Base-by-base conservation (phyloP, 139 green algal species). In the Asterochloris sp. region DNA sequence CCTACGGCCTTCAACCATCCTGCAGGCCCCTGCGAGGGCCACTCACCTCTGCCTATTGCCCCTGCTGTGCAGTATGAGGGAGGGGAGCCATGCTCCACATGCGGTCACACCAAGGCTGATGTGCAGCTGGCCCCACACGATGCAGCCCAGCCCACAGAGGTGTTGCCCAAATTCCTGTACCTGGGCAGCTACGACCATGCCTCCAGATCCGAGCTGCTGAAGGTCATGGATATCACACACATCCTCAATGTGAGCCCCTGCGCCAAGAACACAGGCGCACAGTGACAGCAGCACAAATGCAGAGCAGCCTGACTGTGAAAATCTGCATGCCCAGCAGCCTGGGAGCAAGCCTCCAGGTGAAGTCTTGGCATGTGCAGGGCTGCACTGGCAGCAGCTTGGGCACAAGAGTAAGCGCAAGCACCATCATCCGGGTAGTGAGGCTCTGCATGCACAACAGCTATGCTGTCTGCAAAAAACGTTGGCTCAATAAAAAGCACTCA, bases 141-240 rank as follows among this genome's bases (percentile, higher is more conserved):
- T 8, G 24, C 27, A 8, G 81, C 84, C 9, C 86, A 97, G 23
- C 96, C 95, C 9, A 91, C 93, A 12, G 89, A 94, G 13, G 89
- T 98, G 19, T 84, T 98, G 15, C 89, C 89, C 23, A 88, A 87
- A 17, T 96, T 96, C 71, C 85, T 98, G 13, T 98, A 94, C 80
- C 80, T 98, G 14, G 95, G 95, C 61, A 94, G 88, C 81, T 98
- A 98, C 74, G 95, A 98, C 87, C 94, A 96, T 61, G 94, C 95
- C 6, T 95, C 92, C 0, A 83, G 95, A 16, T 88, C 90, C 21
- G 95, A 98, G 73, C 81, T 98, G 24, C 87, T 98, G 0, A 95
- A 94, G 73, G 86, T 90, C 13, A 87, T 98, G 83, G 93, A 88
- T 14, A 94, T 98, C 78, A 92, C 76, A 0, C 87, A 96, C 83